These are phyloP conservation scores for Didymella glomerata DNA, from an alignment of 2,329 filamentous ascomycete species.

Conservation along the genomic window DNA sequence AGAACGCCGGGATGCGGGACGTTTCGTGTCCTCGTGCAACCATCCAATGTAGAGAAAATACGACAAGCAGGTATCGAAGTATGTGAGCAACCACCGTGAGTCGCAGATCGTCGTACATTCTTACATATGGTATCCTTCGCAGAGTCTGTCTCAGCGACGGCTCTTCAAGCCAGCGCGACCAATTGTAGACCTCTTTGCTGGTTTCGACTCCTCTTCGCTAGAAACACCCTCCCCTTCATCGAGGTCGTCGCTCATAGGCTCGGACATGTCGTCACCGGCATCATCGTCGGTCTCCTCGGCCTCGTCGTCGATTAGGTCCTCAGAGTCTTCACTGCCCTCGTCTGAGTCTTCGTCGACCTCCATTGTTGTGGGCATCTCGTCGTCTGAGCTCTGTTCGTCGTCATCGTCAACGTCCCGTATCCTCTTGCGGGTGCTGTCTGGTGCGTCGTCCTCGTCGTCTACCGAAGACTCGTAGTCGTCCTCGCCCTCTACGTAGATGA, in stretches of 20 bases:
- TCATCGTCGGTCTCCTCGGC: conserved; percentile 60
- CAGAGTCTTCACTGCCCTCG: conserved; percentile 67
- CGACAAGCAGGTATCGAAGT: conserved; percentile 12
- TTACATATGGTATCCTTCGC: conserved; percentile 19
- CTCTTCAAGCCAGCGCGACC: conserved; percentile 43
- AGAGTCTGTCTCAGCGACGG: conserved; percentile 32
- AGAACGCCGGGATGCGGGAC: conserved; percentile 20
- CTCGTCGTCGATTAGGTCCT: conserved; percentile 61
- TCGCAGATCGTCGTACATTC: conserved; percentile 18
- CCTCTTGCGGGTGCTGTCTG: conserved; percentile 33
- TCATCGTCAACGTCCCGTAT: conserved; percentile 36
- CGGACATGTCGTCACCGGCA: conserved; percentile 57
- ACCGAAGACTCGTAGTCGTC: conserved; percentile 64
- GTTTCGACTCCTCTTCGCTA: conserved; percentile 54
- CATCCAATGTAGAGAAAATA: conserved; percentile 12
- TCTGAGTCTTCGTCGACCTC: conserved; percentile 52
- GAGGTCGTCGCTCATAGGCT: conserved; percentile 57
- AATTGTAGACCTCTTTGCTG: conserved; percentile 45
- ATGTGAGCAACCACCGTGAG: conserved; percentile 8
- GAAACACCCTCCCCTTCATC: conserved; percentile 55
- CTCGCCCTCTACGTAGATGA: conserved; percentile 89
- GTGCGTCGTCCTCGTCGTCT: conserved; percentile 49
- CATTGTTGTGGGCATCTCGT: conserved; percentile 65
- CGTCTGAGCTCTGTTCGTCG: conserved; percentile 58
- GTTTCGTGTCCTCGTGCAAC: conserved; percentile 10